Evolutionary conservation across 2,329 filamentous ascomycete genomes (phyloP).

Genomic region (Nigrospora oryzae): DNA sequence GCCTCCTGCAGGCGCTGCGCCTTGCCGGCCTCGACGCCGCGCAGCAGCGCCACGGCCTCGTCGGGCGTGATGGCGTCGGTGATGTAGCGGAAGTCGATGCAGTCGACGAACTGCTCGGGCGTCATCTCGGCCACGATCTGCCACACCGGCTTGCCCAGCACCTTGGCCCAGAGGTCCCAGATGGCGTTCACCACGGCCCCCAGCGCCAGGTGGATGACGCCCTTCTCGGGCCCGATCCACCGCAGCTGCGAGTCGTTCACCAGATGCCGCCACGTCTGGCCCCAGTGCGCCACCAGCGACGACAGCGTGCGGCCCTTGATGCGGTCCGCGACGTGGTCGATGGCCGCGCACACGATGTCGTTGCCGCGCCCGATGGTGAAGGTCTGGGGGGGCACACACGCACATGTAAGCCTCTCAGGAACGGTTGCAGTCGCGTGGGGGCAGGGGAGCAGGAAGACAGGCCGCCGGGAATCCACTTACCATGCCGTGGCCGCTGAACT

Average conservation of each 20-base stretch:
- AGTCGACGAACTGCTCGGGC: slow-evolving; percentile 75
- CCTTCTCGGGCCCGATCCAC: slow-evolving; percentile 92
- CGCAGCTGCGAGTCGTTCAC: slow-evolving; percentile 84
- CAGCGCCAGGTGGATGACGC: slow-evolving; percentile 85
- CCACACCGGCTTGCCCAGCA: slow-evolving; percentile 81
- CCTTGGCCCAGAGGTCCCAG: slow-evolving; percentile 94
- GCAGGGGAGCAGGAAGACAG: background rate
- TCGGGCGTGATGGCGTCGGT: slow-evolving; percentile 85
- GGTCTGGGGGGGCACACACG: slow-evolving; percentile 31
- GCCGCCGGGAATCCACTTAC: slow-evolving; percentile 28
- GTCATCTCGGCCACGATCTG: slow-evolving; percentile 83
- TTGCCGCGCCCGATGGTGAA: slow-evolving; percentile 87
- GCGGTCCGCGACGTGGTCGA: slow-evolving; percentile 68
- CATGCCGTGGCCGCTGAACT: slow-evolving; percentile 70
- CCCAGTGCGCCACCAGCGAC: slow-evolving; percentile 73
- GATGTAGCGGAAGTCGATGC: slow-evolving; percentile 93
- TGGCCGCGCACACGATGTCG: slow-evolving; percentile 83
- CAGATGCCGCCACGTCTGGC: slow-evolving; percentile 83
- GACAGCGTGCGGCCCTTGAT: slow-evolving; percentile 68
- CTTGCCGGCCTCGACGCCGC: slow-evolving; percentile 59
- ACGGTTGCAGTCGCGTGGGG: background rate
- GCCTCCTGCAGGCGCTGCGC: slow-evolving; percentile 65
- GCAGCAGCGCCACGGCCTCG: slow-evolving; percentile 68
- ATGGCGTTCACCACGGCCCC: slow-evolving; percentile 84
- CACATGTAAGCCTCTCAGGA: too few species aligned